Evolutionary conservation across 2,329 filamentous ascomycete genomes (phyloP), one percentile per base, ranked within the genome.

Genomic region (Colletotrichum echinochloae): DNA sequence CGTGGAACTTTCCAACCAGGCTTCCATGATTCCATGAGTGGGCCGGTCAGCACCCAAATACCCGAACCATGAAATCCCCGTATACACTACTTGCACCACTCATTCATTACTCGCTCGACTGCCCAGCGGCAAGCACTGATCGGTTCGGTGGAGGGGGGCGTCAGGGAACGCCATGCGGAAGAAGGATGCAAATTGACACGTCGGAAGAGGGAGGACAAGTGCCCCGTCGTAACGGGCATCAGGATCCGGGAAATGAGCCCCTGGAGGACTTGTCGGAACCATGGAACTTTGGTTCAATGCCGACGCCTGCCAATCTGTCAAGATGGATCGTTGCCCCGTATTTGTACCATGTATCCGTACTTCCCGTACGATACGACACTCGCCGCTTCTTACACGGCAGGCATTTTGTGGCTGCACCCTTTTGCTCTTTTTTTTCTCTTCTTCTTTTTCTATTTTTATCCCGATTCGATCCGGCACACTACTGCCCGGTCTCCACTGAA

Each of bases 1-100:
- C 46, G 35, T 52, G 63, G 63, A 70, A 66, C 37, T 35, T 66
- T 70, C 67, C 9, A 48, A 49, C 20, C 37, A 18, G 63, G 37
- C 67, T 70, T 70, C 67, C 56, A 57, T 18, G 63, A n/a, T 70
- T 70, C 67, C 56, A 57, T 18, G 63, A n/a, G 55, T 66, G 63
- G 67, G 28, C 49, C 41, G 23, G 67, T 66, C 63, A 66, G 67
- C 67, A 70, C 67, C 63, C 37, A 55, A 66, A 66, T 35, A 33
- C 7, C 39, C 48, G 23, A 49, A 35, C 33, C 20, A 35, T 9
- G 28, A 52, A 8, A 33, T 37, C 3, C 35, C 35, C n/a, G n/a
- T n/a, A n/a, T n/a, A n/a, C n/a, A n/a, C n/a, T n/a, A n/a, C n/a
- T n/a, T n/a, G n/a, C n/a, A n/a, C n/a, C n/a, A n/a, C n/a, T n/a